A percentile compares a stretch with the other conserved stretches of the same genome.
Conservation (phyloP, 352 stramenopile genomes). For the Phytophthora boehmeriae region DNA sequence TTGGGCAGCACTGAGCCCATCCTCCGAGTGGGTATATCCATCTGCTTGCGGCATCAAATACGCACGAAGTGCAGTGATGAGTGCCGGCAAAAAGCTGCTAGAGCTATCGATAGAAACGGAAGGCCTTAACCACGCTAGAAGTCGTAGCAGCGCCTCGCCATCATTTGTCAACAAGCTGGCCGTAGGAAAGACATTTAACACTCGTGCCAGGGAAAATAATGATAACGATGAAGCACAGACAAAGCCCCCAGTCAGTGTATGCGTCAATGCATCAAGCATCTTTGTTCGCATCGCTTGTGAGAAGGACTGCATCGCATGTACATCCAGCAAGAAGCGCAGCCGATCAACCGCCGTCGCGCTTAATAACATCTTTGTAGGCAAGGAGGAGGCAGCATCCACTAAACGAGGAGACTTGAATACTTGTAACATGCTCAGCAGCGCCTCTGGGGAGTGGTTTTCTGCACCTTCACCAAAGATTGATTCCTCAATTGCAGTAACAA, state of each 20-base stretch:
- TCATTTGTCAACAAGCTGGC: conserved; percentile 34
- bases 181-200: conserved; percentile 60
- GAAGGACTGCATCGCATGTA: conserved; percentile 81
- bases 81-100: conserved; percentile 10
- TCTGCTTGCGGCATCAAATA: conserved; percentile 18
- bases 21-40: not conserved
- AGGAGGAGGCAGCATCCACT: conserved; percentile 8
- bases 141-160: conserved; percentile 31
- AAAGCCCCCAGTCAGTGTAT: conserved; percentile 66
- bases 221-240: conserved; percentile 36
- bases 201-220: conserved; percentile 47
- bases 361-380: conserved; percentile 20
- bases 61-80: conserved; percentile 22
- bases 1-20: conserved; percentile 32
- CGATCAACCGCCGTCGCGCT: conserved; percentile 45
- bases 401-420: conserved; percentile 52
- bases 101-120: not conserved
- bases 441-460: conserved; percentile 71
- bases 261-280: conserved; percentile 50
- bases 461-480: conserved; percentile 59
- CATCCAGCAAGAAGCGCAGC: conserved; percentile 72
- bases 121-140: conserved; percentile 41
- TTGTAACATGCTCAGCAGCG: conserved; percentile 68
- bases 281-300: conserved; percentile 63
- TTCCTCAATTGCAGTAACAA: conserved; percentile 42